phyloP scores from a whole-genome alignment of 2,329 filamentous ascomycete species.

The Fusarium fracticaudum region DNA sequence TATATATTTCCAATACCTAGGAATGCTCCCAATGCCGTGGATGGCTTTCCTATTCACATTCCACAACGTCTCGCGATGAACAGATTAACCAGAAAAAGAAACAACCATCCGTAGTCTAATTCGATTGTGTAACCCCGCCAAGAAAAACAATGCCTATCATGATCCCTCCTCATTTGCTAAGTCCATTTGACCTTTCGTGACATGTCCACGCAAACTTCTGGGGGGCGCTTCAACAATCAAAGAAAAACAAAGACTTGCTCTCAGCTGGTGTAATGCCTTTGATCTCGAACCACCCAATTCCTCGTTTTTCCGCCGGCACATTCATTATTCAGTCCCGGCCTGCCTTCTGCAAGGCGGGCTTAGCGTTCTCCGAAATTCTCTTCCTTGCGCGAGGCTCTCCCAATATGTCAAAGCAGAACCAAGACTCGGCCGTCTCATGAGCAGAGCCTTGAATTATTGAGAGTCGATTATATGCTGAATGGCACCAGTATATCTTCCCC shows the following conservation, averaged over 20 bases:
- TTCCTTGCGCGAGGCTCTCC: not conserved
- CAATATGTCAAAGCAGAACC: constrained; percentile 14
- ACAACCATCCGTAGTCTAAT: constrained; percentile 47
- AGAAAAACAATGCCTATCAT: constrained; percentile 43
- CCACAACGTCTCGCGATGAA: constrained; percentile 36
- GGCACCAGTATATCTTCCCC: constrained; percentile 42
- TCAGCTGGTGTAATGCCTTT: constrained; percentile 25
- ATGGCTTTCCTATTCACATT: constrained; percentile 31
- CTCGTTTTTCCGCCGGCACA: constrained; percentile 19
- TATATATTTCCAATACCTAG: constrained; percentile 29
- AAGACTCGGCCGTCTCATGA: constrained; percentile 13
- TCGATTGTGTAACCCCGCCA: constrained; percentile 37
- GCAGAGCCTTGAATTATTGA: constrained; percentile 24
- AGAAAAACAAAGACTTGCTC: constrained; percentile 30
- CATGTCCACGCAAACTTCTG: constrained; percentile 5
- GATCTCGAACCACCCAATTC: constrained; percentile 30
- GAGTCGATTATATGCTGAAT: constrained; percentile 46
- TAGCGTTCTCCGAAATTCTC: constrained; percentile 1
- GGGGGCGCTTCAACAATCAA: constrained; percentile 23
- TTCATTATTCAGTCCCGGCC: constrained; percentile 9
- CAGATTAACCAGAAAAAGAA: constrained; percentile 43
- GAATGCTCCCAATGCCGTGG: constrained; percentile 13
- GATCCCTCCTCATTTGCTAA: constrained; percentile 32
- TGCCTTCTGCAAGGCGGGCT: constrained; percentile 11
- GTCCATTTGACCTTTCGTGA: constrained; percentile 9